phyloP scores from a whole-genome alignment of 1,284 basidiomycete genomes.

The Tylopilus sp. region DNA sequence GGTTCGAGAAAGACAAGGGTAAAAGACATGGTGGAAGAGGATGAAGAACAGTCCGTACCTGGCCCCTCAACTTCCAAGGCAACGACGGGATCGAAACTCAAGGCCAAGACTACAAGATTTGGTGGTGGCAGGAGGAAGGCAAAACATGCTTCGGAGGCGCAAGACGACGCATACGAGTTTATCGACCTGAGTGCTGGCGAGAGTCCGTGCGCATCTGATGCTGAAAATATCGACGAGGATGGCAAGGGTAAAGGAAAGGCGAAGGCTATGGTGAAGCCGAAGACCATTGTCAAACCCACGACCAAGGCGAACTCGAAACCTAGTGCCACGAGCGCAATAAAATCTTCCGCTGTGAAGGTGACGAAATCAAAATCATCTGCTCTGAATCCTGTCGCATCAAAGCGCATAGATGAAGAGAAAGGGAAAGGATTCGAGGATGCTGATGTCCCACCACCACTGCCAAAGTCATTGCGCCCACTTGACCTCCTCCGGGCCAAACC shows the following conservation, averaged over 20 bases:
- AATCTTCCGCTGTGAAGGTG: constrained; percentile 11
- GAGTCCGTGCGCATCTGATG: constrained; percentile 35
- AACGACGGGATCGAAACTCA: constrained; percentile 13
- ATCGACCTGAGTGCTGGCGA: constrained; percentile 39
- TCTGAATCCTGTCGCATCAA: not conserved
- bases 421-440: constrained; percentile 20
- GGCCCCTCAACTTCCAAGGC: constrained; percentile 19
- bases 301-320: constrained; percentile 6
- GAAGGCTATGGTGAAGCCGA: not conserved
- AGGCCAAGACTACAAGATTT: constrained; percentile 6
- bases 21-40: not conserved
- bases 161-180: constrained; percentile 44
- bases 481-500: constrained; percentile 38
- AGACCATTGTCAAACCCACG: not conserved
- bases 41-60: not conserved
- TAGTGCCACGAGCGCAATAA: constrained; percentile 13
- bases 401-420: constrained; percentile 17
- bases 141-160: constrained; percentile 38
- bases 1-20: constrained; percentile 3
- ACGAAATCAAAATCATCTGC: constrained; percentile 18
- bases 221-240: constrained; percentile 1
- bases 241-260: constrained; percentile 22
- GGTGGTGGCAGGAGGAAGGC: constrained; percentile 32
- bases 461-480: constrained; percentile 37
- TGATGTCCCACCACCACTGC: constrained; percentile 10